Evolutionary conservation across 2,329 filamentous ascomycete species (phyloP).

Genomic region (Monosporascus cannonballus): DNA sequence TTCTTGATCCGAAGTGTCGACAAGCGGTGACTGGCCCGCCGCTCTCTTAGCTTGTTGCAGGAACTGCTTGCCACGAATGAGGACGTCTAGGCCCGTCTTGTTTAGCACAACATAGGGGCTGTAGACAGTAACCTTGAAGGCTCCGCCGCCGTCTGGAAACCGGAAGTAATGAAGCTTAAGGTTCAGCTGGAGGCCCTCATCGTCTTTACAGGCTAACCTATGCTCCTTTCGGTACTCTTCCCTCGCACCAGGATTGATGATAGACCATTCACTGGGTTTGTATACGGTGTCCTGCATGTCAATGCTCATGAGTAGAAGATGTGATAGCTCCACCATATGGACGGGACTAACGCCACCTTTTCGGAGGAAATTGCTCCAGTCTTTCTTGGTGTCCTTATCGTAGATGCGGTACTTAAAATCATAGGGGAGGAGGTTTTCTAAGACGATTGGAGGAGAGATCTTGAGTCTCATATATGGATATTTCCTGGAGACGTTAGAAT

Average conservation of each 20-base stretch:
- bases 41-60: conserved; percentile 76
- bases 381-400: conserved; percentile 96
- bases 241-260: conserved; percentile 85
- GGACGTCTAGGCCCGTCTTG: conserved; percentile 85
- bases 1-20: conserved; percentile 41
- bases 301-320: conserved; percentile 84
- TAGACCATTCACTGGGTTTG: conserved; percentile 92
- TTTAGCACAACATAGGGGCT: conserved; percentile 94
- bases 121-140: conserved; percentile 92
- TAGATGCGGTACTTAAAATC: conserved; percentile 99
- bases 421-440: conserved; percentile 91
- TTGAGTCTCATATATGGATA: conserved; percentile 96
- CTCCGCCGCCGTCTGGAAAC: conserved; percentile 86
- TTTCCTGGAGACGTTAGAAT: conserved; percentile 43
- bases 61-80: conserved; percentile 83
- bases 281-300: conserved; percentile 96
- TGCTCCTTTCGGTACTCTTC: conserved; percentile 86
- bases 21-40: conserved; percentile 68
- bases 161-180: conserved; percentile 86
- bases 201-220: conserved; percentile 75
- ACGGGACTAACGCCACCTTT: conserved; percentile 97
- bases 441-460: conserved; percentile 83
- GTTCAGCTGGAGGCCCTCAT: conserved; percentile 70
- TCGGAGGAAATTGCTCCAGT: conserved; percentile 96
- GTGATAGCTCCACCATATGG: conserved; percentile 92